Evolutionary conservation across 208 protist species (phyloP).

Genomic region (Angomonas ambiguus): DNA sequence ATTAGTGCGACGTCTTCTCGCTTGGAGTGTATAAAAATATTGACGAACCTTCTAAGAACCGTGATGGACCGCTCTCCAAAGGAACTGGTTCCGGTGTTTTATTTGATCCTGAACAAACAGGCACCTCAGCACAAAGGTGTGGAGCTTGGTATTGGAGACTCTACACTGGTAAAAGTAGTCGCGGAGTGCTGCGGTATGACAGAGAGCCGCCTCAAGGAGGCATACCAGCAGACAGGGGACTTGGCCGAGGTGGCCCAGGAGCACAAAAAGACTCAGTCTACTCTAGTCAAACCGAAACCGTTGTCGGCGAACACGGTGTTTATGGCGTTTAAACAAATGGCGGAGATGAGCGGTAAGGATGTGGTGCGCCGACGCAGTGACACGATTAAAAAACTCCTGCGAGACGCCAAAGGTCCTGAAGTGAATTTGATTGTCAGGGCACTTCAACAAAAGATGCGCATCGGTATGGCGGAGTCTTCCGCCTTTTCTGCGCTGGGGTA

Average conservation of each 20-base stretch:
- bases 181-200: conserved; percentile 93
- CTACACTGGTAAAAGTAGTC: conserved; percentile 94
- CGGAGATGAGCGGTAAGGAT: conserved; percentile 86
- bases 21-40: conserved; percentile 81
- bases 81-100: conserved; percentile 89
- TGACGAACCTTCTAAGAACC: conserved; percentile 82
- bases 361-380: conserved; percentile 88
- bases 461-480: conserved; percentile 96
- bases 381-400: conserved; percentile 92
- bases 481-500: conserved; percentile 93
- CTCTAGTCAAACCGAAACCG: conserved; percentile 86
- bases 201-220: conserved; percentile 72
- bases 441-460: conserved; percentile 97
- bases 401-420: conserved; percentile 88
- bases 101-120: conserved; percentile 95
- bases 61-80: conserved; percentile 80
- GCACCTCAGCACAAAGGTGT: conserved; percentile 95
- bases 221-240: conserved; percentile 91
- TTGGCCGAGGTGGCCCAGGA: conserved; percentile 93
- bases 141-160: conserved; percentile 97
- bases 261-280: conserved; percentile 80
- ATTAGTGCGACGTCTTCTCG: conserved; percentile 82
- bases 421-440: conserved; percentile 94
- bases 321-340: conserved; percentile 86
- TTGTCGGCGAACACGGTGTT: conserved; percentile 93